Percentiles rank a stretch among this genome's conserved stretches.
Conservation (phyloP, 2,329 filamentous ascomycete species). For the Sclerotinia trifoliorum region DNA sequence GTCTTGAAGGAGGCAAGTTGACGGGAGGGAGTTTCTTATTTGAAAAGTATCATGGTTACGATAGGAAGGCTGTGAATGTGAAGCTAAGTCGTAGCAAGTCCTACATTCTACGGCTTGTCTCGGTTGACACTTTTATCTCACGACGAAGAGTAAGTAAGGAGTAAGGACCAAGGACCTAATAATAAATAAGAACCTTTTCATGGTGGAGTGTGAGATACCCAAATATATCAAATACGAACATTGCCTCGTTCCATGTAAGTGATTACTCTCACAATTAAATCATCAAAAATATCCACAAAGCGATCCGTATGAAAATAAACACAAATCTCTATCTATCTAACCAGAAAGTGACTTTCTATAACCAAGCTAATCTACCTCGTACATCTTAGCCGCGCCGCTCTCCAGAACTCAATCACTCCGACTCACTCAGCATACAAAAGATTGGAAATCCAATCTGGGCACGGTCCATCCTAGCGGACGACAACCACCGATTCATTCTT, state of each 20-base stretch:
- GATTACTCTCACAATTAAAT: not conserved
- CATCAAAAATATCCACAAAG: not conserved
- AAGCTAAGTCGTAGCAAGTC: not conserved
- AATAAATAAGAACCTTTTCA: not conserved
- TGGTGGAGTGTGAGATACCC: not conserved
- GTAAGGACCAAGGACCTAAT: too few relatives aligned
- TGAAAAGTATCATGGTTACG: not conserved
- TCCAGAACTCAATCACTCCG: too few relatives aligned
- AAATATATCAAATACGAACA: not conserved
- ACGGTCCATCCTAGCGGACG: conserved; percentile 2
- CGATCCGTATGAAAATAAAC: not conserved
- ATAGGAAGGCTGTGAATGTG: not conserved
- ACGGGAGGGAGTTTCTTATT: not conserved
- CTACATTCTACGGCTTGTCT: not conserved
- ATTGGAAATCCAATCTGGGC: not conserved
- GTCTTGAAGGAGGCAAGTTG: not conserved
- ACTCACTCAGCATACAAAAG: not conserved
- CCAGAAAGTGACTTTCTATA: not conserved
- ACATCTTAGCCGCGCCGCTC: not conserved
- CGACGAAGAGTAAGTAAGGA: not conserved
- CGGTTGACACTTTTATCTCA: not conserved
- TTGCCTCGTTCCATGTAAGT: not conserved
- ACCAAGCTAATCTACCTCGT: too few relatives aligned
- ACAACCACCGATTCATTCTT: conserved; percentile 14
- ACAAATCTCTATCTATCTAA: not conserved